phyloP scores from a whole-genome alignment of 139 green algal genomes.

The Chlorella sorokiniana region DNA sequence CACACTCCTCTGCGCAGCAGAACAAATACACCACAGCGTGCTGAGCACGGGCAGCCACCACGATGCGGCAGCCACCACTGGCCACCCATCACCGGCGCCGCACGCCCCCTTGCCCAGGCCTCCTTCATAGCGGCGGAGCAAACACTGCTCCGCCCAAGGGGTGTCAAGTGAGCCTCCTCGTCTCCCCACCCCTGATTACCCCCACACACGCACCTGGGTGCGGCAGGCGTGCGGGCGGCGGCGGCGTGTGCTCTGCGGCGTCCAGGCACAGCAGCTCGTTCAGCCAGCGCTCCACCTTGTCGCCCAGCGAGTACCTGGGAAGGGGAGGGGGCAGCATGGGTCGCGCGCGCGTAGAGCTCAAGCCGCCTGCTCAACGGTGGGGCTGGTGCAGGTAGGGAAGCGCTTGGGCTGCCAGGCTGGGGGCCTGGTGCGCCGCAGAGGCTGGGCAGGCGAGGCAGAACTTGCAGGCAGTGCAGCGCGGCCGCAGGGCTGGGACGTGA shows the following conservation, averaged over 20 bases:
- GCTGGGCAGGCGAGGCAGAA: background rate
- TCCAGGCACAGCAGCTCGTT: conserved; percentile 94
- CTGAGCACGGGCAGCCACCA: background rate
- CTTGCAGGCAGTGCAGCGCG: too few relatives aligned
- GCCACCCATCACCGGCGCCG: too few relatives aligned
- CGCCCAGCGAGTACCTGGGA: conserved; percentile 83
- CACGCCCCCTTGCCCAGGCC: too few relatives aligned
- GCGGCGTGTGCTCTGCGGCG: conserved; percentile 81
- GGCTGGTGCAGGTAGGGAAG: too few relatives aligned
- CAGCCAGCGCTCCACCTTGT: conserved; percentile 94
- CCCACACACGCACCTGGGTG: conserved; percentile 61
- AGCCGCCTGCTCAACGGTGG: too few relatives aligned
- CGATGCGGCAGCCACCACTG: too few relatives aligned
- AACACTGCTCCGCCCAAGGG: background rate
- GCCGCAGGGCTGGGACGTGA: too few relatives aligned
- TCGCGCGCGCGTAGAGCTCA: too few relatives aligned
- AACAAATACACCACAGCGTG: background rate
- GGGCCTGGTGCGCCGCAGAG: background rate
- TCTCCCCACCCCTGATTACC: background rate
- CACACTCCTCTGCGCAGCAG: conserved; percentile 74
- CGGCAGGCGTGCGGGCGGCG: conserved; percentile 75
- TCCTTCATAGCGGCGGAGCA: too few relatives aligned
- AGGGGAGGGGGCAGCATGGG: background rate
- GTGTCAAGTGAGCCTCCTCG: background rate
- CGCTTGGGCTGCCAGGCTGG: too few relatives aligned